phyloP scores from a whole-genome alignment of 768 basidiomycete genomes.

The Xerocomellus chrysenteron region DNA sequence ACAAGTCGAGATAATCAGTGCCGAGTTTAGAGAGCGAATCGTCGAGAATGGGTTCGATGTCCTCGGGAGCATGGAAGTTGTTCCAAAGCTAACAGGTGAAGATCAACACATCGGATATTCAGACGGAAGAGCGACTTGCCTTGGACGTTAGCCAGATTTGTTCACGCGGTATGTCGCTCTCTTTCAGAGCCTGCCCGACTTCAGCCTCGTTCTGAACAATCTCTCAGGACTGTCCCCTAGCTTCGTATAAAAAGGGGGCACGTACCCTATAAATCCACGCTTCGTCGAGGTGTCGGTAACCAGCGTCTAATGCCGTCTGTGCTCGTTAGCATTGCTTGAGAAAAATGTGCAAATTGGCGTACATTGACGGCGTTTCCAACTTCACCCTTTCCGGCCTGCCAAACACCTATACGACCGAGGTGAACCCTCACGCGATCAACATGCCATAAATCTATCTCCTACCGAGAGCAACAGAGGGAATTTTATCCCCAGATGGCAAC shows the following conservation, averaged over 20 bases:
- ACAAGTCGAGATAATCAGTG: constrained; percentile 75
- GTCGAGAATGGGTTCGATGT: constrained; percentile 65
- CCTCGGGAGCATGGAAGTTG: constrained; percentile 69
- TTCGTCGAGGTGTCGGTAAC: constrained; percentile 72
- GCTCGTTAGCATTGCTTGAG: neutral
- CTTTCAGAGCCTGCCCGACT: constrained; percentile 60
- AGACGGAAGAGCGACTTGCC: constrained; percentile 26
- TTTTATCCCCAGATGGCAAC: constrained; percentile 65
- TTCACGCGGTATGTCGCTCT: constrained; percentile 58
- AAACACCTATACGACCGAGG: constrained; percentile 46
- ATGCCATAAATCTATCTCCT: constrained; percentile 4
- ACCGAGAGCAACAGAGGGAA: constrained; percentile 69
- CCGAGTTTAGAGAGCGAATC: constrained; percentile 61
- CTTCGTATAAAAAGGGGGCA: neutral
- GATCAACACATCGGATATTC: neutral
- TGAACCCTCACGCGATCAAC: constrained; percentile 3
- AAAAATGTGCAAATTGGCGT: neutral
- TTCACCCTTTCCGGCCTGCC: constrained; percentile 55
- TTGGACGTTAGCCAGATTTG: constrained; percentile 69
- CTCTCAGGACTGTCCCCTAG: constrained; percentile 1
- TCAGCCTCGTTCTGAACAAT: constrained; percentile 62
- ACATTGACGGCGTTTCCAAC: constrained; percentile 71
- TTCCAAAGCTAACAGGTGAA: constrained; percentile 60
- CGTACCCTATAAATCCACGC: constrained; percentile 68
- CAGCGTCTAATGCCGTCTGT: constrained; percentile 56